phyloP scores from a whole-genome alignment of 768 basidiomycete species.

The Tricholoma flavovirens region DNA sequence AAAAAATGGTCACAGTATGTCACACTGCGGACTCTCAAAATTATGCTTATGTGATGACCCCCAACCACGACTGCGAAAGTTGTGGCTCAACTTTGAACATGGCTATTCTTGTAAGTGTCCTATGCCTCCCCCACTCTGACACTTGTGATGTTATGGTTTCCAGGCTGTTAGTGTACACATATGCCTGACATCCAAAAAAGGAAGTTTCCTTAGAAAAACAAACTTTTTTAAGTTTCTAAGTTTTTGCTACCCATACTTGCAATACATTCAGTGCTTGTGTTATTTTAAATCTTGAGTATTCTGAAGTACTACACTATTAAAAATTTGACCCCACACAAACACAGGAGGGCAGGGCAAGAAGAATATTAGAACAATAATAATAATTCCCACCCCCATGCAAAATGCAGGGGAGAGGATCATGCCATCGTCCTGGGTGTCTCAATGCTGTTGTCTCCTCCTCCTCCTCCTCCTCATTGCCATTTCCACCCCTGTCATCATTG shows the following conservation, averaged over 20 bases:
- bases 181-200: too few relatives aligned
- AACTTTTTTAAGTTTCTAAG: too few relatives aligned
- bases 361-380: background rate
- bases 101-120: too few relatives aligned
- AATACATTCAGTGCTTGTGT: background rate
- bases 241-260: background rate
- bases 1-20: too few relatives aligned
- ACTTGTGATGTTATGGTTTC: background rate
- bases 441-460: background rate
- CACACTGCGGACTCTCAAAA: background rate
- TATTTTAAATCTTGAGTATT: background rate
- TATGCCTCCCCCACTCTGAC: too few relatives aligned
- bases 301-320: background rate
- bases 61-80: too few relatives aligned
- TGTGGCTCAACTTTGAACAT: too few relatives aligned
- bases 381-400: background rate
- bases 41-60: too few relatives aligned
- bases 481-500: background rate
- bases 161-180: too few relatives aligned
- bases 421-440: background rate
- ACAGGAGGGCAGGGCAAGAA: background rate
- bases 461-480: background rate
- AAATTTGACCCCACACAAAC: background rate
- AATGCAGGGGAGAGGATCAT: background rate
- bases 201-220: too few relatives aligned